Evolutionary conservation across 208 protist genomes (phyloP).

Genomic region (Leishmania braziliensis): DNA sequence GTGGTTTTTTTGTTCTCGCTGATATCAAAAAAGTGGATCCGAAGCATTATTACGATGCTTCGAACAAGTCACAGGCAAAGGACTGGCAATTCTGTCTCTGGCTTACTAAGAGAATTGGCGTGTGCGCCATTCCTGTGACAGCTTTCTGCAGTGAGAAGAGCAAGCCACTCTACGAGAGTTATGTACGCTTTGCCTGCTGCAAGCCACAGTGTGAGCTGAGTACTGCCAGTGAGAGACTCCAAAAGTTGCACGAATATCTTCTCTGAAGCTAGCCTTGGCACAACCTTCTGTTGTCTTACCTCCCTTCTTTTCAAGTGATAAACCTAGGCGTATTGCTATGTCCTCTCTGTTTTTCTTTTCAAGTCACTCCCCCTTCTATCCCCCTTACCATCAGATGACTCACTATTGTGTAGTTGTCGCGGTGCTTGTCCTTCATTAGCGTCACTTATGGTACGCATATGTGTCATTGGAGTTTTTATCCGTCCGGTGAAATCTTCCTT

Average conservation of each 20-base stretch:
- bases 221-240: conserved; percentile 51
- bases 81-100: conserved; percentile 92
- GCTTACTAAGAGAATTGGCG: conserved; percentile 83
- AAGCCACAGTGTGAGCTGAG: conserved; percentile 73
- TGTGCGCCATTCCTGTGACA: conserved; percentile 85
- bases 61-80: conserved; percentile 43
- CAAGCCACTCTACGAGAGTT: conserved; percentile 59
- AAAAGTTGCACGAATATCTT: conserved; percentile 52
- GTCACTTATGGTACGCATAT: neutral
- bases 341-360: neutral
- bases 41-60: conserved; percentile 63
- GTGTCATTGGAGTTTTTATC: neutral
- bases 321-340: neutral
- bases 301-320: neutral
- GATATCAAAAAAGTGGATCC: conserved; percentile 76
- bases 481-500: neutral
- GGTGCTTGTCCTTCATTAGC: neutral
- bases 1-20: conserved; percentile 90
- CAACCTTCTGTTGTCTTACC: neutral
- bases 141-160: conserved; percentile 74
- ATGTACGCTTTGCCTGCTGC: conserved; percentile 89
- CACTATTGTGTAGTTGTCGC: neutral
- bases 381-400: neutral
- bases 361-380: neutral
- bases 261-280: neutral